These are phyloP conservation scores for Neonectria ditissima DNA, from an alignment of 2,329 filamentous ascomycete species.

Conservation along the genomic window DNA sequence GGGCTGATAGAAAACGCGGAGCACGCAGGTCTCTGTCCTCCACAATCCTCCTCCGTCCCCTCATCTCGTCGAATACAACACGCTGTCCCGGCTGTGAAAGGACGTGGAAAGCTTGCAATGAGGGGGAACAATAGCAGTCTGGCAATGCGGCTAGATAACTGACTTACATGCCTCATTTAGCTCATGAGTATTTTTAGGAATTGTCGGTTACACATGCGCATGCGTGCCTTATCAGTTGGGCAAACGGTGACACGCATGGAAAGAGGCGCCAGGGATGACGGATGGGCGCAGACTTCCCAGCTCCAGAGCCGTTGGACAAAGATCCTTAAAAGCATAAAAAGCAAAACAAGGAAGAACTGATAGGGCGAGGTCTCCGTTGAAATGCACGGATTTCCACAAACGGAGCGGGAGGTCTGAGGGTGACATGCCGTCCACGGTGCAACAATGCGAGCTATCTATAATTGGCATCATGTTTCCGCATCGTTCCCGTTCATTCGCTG, in stretches of 20 bases:
- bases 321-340: constrained; percentile 1
- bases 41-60: constrained; percentile 9
- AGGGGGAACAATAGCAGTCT: constrained; percentile 1
- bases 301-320: constrained; percentile 2
- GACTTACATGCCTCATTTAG: constrained; percentile 22
- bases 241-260: constrained; percentile 20
- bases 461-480: constrained; percentile 13
- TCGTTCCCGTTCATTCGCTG: not conserved
- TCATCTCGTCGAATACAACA: constrained; percentile 18
- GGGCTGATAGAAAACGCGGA: constrained; percentile 16
- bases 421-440: constrained; percentile 11
- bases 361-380: not conserved
- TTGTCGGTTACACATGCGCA: not conserved
- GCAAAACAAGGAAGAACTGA: constrained; percentile 9
- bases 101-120: constrained; percentile 5
- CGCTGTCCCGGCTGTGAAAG: not conserved
- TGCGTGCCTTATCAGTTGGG: not conserved
- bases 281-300: constrained; percentile 13
- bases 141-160: constrained; percentile 16
- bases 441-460: constrained; percentile 17
- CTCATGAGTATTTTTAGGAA: constrained; percentile 36
- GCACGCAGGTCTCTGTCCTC: constrained; percentile 4
- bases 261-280: constrained; percentile 24
- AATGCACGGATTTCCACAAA: constrained; percentile 11
- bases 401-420: constrained; percentile 9